Evolutionary conservation across 169 alveolate genomes (phyloP), one percentile per base, ranked within the genome.

Genomic region (Plasmodium berghei): DNA sequence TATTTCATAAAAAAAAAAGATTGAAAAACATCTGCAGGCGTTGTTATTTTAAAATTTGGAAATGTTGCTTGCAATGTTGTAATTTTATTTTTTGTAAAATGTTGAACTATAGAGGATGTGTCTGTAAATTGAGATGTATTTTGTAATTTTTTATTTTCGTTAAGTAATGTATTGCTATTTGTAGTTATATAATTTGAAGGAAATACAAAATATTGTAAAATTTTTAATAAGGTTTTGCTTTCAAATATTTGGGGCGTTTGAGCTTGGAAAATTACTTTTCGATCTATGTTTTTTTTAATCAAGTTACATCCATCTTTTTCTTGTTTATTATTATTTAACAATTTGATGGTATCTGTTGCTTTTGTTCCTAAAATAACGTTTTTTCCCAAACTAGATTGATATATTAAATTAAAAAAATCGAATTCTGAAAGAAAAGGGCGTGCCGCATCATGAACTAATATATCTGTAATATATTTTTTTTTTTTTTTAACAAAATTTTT

Each of bases 191-290:
- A 14, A 26, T n/a, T 5, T 20, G 28, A 16, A 9, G 20, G 20
- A 14, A 5, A 58, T 34, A 34, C 3, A 2, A 63, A 63, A 63
- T 24, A 28, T 9, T 42, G 62, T 5, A 48, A 24, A 49, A 70
- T 52, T 9, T 24, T 64, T 46, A 45, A 28, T 63, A 74, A 74
- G 40, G 42, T 28, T 61, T 74, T 48, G 45, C 88, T 61, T 12
- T 52, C 72, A 42, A 74, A 74, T 61, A 74, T 74, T 64, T 74
- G 88, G 10, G 88, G 88, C 4, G 88, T 74, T n/a, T 74, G 88
- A 1, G 88, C 88, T 34, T 46, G 69, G 16, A 74, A 74, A 5
- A 74, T 74, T 12, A 42, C 14, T 0, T 74, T 22, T 64, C 88
- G 20, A 1, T 74, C 73, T 16, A 74, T 34, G 8, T 56, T 61